Percentiles rank a stretch among this genome's conserved stretches.
Evolutionary conservation across 2,329 filamentous ascomycete species (phyloP).

Genomic region (Xylariaceae sp.): DNA sequence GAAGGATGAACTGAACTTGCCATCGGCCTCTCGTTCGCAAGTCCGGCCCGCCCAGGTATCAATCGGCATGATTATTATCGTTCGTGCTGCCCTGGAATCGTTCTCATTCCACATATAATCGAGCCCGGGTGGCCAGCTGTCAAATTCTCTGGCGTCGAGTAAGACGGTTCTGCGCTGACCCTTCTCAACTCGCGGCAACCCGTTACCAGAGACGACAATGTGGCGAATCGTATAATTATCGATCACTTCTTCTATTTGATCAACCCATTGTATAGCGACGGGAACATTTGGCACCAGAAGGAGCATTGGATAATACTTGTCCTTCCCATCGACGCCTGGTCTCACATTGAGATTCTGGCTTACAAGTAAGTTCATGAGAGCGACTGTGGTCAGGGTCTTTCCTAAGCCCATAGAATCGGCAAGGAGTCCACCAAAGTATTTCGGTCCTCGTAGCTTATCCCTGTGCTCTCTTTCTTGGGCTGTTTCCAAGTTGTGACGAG

Average conservation of each 20-base stretch:
- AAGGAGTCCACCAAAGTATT: slow-evolving; percentile 22
- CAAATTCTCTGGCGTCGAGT: slow-evolving; percentile 10
- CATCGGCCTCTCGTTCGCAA: neutral
- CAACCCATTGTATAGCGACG: slow-evolving; percentile 23
- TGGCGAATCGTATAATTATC: slow-evolving; percentile 3
- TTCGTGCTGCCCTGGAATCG: slow-evolving; percentile 10
- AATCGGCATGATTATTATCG: slow-evolving; percentile 21
- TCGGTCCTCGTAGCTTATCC: slow-evolving; percentile 14
- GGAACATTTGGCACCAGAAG: slow-evolving; percentile 19
- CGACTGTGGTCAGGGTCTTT: slow-evolving; percentile 21
- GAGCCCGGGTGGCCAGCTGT: slow-evolving; percentile 10
- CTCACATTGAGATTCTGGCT: slow-evolving; percentile 15
- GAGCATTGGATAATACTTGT: slow-evolving; percentile 18
- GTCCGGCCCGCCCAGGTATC: slow-evolving; percentile 22
- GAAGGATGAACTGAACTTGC: slow-evolving; percentile 14
- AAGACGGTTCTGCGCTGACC: slow-evolving; percentile 5
- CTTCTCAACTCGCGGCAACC: neutral
- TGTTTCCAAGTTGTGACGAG: slow-evolving; percentile 1
- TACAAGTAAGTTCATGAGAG: slow-evolving; percentile 17
- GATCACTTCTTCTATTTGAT: slow-evolving; percentile 16
- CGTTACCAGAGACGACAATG: slow-evolving; percentile 14
- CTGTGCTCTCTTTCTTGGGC: slow-evolving; percentile 9
- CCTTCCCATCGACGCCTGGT: slow-evolving; percentile 1
- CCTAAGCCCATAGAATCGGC: slow-evolving; percentile 27
- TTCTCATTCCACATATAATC: slow-evolving; percentile 23